These are phyloP conservation scores for Dispira simplex DNA, from an alignment of 192 early-diverging fungal genomes.

Conservation along the genomic window DNA sequence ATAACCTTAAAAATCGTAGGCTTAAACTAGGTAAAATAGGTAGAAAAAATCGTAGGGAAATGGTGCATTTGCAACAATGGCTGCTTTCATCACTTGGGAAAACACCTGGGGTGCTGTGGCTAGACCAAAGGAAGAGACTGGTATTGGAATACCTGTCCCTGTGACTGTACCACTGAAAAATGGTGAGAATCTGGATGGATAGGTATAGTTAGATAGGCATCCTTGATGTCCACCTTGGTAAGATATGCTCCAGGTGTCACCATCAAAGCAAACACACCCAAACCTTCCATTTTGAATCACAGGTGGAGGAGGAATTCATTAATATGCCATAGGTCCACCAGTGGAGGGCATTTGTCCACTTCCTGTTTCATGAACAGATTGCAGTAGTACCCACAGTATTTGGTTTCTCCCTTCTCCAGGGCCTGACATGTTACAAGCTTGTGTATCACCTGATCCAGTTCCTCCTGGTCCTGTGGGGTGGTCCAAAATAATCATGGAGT, in stretches of 20 bases:
- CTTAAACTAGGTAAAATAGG: too few species aligned
- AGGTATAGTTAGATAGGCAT: not conserved
- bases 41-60: too few species aligned
- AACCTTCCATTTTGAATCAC: not conserved
- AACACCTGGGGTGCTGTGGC: not conserved
- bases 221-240: conserved; percentile 1
- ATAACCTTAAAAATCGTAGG: too few species aligned
- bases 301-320: not conserved
- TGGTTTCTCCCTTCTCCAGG: not conserved
- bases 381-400: not conserved
- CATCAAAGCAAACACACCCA: not conserved
- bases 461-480: not conserved
- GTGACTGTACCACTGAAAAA: not conserved
- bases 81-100: not conserved
- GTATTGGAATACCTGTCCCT: not conserved
- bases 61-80: not conserved
- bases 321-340: not conserved
- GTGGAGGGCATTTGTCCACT: not conserved
- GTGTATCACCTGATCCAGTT: not conserved
- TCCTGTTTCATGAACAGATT: not conserved
- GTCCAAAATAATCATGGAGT: not conserved
- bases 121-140: not conserved
- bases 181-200: not conserved
- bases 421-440: not conserved
- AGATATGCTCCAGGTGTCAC: not conserved